phyloP scores from a whole-genome alignment of 371 early-diverging fungal genomes.

The Blastocladiella emersonii region DNA sequence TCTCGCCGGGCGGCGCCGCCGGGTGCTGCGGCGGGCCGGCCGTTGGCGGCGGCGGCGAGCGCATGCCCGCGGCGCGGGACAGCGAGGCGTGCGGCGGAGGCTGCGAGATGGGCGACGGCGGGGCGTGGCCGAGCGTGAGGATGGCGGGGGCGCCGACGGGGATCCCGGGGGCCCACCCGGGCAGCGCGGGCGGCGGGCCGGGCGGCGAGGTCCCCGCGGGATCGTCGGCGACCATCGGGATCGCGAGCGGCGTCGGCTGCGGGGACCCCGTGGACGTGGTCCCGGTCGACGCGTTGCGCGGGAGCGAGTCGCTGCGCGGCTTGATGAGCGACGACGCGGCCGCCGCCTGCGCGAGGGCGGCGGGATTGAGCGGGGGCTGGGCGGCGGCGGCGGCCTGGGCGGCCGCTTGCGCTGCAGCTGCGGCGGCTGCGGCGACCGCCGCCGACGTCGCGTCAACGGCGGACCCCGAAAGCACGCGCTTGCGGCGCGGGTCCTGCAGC shows the following conservation, averaged over 20 bases:
- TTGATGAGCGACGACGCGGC: slow-evolving; percentile 11
- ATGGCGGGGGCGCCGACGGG: no score
- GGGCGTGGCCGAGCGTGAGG: no score
- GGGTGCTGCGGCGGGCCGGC: not conserved
- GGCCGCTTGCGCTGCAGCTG: not conserved
- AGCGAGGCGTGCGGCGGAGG: slow-evolving; percentile 8
- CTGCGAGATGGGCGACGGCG: not conserved
- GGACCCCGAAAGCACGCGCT: slow-evolving; percentile 6
- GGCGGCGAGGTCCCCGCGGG: no score
- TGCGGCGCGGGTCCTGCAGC: not conserved
- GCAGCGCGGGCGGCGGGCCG: no score
- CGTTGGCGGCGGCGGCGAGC: slow-evolving; percentile 3
- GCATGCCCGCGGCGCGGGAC: slow-evolving; percentile 1
- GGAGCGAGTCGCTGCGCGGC: slow-evolving; percentile 1
- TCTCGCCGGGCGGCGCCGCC: not conserved
- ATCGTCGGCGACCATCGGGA: no score
- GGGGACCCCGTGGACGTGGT: not conserved
- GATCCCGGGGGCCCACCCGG: no score
- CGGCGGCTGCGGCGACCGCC: slow-evolving; percentile 12
- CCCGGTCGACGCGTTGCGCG: not conserved
- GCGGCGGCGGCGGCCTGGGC: not conserved
- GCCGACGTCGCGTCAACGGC: slow-evolving; percentile 24
- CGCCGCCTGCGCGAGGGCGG: not conserved
- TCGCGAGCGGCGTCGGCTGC: no score
- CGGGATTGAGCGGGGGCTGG: not conserved